Evolutionary conservation across 2,329 filamentous ascomycete species (phyloP), one percentile per base, ranked within the genome.

Genomic region (Aspergillus amoenus): DNA sequence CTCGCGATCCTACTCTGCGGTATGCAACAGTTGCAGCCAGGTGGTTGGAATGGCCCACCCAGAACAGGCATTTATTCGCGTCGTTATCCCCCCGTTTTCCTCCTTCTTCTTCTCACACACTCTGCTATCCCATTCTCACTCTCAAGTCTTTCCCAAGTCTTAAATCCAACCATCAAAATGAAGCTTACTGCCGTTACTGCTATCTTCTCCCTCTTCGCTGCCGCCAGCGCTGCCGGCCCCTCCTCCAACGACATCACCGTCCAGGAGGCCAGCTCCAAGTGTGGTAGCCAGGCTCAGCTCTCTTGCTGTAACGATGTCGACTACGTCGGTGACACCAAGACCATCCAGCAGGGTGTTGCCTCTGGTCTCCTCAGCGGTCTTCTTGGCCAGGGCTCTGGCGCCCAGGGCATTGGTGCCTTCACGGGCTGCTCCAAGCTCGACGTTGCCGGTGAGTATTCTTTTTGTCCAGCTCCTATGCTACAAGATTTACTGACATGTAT

Each of bases 351-450:
- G 15, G 71, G 70, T 50, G 52, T 70, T 15, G 68, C 71, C n/a
- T 62, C 62, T 48, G 71, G 72, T 52, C 55, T 66, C 30, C 62
- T 75, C 53, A 61, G 61, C 62, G 66, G 68, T 62, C 62, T 73
- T 34, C 60, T 73, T 56, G 68, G 69, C 53, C 59, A 62, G 46
- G 69, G 70, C 30, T 67, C 71, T 52, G 68, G 66, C 51, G 55
- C 69, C 24, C 55, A 68, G 45, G 67, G 70, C 40, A 49, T 73
- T n/a, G 68, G 68, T 64, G 61, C 76, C 56, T 73, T 74, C 65
- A 64, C 69, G 58, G 66, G 73, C 63, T 76, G 73, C 72, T 74
- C 72, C 63, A 71, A 74, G 65, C 65, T 76, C 34, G 64, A 67
- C 51, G 22, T 72, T 49, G 47, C 67, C 46, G 43, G 73, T 60